Base-by-base conservation (phyloP, 805 yeast species). In the Candida patagonica region DNA sequence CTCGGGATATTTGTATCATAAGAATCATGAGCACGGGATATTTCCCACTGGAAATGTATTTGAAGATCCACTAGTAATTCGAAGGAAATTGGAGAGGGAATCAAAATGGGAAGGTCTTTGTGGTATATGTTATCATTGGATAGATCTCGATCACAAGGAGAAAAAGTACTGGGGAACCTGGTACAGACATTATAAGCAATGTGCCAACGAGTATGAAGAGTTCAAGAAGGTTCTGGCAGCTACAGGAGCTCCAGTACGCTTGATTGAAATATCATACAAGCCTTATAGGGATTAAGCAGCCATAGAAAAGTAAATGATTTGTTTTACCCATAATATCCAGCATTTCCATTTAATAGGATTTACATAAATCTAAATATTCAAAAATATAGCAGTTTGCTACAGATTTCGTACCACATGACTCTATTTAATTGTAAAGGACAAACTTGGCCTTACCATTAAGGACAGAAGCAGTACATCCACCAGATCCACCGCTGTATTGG, bases 381-480 rank as follows among this genome's bases (percentile, higher is more conserved):
- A 15, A 13, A 29, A 20, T 15, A 29, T 5, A 5, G 31, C 13
- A 29, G 7, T 5, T 5, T 17, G 13, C 31, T 15, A 15, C 31
- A 29, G 15, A 8, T 17, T 20, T 29, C 31, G 31, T 29, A 12
- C 13, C 4, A 3, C 17, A 29, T 29, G 31, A 19, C 35, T 15
- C 7, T 29, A 15, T 23, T 42, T 52, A 51, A 47, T 60, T 52
- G 57, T 85, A 86, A 49, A 87, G 71, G 41, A 86, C 95, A 61
- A 81, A 83, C 61, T 81, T 71, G 47, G 94, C 96, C 49, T 66
- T 67, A 62, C 98, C 97, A 24, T 69, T 61, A 43, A 86, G 76
- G 49, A 89, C 94, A 50, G 94, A 78, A 49, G 81, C 95, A 40
- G 97, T 89, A 76, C 97, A 89, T 52, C 97, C 97, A 53, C 78